Evolutionary conservation across 352 stramenopile species (phyloP), one percentile per base, ranked within the genome.

Genomic region (Globisporangium echinulatum): DNA sequence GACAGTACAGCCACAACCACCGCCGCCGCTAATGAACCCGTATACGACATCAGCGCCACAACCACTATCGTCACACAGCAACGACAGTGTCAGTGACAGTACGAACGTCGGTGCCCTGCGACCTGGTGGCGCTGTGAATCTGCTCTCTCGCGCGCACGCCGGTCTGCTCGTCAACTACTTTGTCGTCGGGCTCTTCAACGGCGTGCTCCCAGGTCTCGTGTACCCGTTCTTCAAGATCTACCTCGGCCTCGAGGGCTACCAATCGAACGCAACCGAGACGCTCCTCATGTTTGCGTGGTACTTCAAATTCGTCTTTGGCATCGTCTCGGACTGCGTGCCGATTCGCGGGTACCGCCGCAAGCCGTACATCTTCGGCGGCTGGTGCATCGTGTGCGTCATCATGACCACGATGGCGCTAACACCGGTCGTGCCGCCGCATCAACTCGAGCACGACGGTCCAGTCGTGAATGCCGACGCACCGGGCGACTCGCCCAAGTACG

Each of bases 181-280:
- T 36, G 71, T 76, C 7, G 81, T 86, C 37, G 83, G 81, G 7
- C 66, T 89, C 36, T 79, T 91, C 64, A 85, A 90, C 56, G 77
- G 81, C 37, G 68, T 79, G 14, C 71, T 88, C 37, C 77, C 81
- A 4, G 77, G 81, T 11, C 63, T 93, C 6, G 75, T 87, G 2
- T 89, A 89, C 53, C 83, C 83, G 42, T 64, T 93, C 36, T 86
- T 90, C 67, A 88, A 88, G 58, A 73, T 85, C 59, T 83, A 85
- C 37, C 65, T 90, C 3, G 70, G 75, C 6, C 59, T 90, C 19
- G 63, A 92, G 61, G 72, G 79, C 36, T 87, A 87, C 52, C 77
- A 90, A 64, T 71, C 77, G 37, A 87, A 87, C 58, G 66, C 79
- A 40, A 59, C 66, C 3, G 78, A 84, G 57, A 81, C 79, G 42